Conservation (phyloP, 306 rosid genomes). For the Cyamopsis tetragonoloba region DNA sequence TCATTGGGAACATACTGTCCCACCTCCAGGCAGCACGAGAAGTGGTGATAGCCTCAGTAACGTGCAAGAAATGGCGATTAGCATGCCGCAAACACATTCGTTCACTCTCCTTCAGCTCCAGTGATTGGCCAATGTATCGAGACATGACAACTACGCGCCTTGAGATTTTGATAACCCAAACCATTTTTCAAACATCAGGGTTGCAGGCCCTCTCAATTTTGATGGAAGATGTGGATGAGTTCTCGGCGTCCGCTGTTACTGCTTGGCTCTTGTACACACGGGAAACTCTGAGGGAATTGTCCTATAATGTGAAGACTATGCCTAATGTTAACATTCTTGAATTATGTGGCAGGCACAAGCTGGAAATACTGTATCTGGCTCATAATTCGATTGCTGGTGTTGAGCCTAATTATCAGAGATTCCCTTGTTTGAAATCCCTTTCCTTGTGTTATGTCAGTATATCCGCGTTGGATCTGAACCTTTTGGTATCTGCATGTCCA, state of each 20-base stretch:
- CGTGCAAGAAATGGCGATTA: conserved; percentile 72
- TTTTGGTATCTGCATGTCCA: conserved; percentile 63
- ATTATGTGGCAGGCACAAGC: conserved; percentile 63
- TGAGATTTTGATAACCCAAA: conserved; percentile 76
- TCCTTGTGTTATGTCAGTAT: conserved; percentile 56
- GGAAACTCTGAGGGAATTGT: conserved; percentile 48
- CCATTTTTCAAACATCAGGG: conserved; percentile 74
- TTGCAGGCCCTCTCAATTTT: conserved; percentile 58
- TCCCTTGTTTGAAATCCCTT: conserved; percentile 69
- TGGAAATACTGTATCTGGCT: conserved; percentile 54
- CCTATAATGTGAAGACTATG: conserved; percentile 58
- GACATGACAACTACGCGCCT: conserved; percentile 51
- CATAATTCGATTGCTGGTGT: conserved; percentile 61
- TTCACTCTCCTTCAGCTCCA: conserved; percentile 65
- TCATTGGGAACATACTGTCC: conserved; percentile 78
- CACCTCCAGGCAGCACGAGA: conserved; percentile 67
- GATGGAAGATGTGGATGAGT: conserved; percentile 73
- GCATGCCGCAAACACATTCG: conserved; percentile 65
- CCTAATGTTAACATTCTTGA: conserved; percentile 64
- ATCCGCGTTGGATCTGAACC: conserved; percentile 72
- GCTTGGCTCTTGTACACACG: conserved; percentile 86
- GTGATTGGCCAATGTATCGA: conserved; percentile 56
- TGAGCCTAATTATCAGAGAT: conserved; percentile 70
- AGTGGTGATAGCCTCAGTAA: conserved; percentile 72
- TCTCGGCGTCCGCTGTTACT: conserved; percentile 65